These are phyloP conservation scores for Penicillium nucicola DNA, from an alignment of 495 filamentous ascomycete species.

Conservation along the genomic window DNA sequence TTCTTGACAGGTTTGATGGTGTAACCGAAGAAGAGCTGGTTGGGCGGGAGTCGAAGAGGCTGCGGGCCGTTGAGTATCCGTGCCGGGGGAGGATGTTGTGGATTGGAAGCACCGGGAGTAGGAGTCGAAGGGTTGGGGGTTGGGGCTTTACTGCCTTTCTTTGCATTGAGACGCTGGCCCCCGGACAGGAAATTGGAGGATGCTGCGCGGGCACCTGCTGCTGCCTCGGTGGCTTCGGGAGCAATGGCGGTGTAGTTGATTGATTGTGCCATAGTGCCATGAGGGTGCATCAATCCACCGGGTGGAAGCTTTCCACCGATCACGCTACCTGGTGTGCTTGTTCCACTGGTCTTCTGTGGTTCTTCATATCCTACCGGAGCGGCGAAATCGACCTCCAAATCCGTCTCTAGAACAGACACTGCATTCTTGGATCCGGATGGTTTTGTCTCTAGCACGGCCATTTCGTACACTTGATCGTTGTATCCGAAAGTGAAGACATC, in stretches of 20 bases:
- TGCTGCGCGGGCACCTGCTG: constrained; percentile 57
- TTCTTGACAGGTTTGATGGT: constrained; percentile 84
- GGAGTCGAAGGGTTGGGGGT: constrained; percentile 82
- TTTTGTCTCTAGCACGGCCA: constrained; percentile 90
- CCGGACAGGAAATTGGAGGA: constrained; percentile 74
- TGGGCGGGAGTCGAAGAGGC: constrained; percentile 78
- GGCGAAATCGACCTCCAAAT: constrained; percentile 93
- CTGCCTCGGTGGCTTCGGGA: constrained; percentile 64
- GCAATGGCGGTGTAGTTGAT: constrained; percentile 97
- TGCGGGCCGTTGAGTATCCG: constrained; percentile 74
- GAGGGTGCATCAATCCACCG: constrained; percentile 71
- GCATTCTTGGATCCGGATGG: constrained; percentile 70
- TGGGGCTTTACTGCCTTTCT: constrained; percentile 74
- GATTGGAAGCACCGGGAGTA: constrained; percentile 62
- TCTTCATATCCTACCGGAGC: constrained; percentile 92
- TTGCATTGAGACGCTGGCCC: constrained; percentile 75
- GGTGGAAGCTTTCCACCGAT: constrained; percentile 54
- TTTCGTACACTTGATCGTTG: constrained; percentile 88
- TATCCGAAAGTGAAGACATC: constrained; percentile 94
- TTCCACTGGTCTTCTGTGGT: constrained; percentile 57
- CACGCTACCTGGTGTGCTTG: constrained; percentile 66
- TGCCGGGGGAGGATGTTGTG: constrained; percentile 39
- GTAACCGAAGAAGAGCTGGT: constrained; percentile 95
- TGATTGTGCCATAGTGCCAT: constrained; percentile 92
- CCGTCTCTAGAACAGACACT: constrained; percentile 92